A percentile compares a stretch with the other conserved stretches of the same genome.
phyloP scores from a whole-genome alignment of 2,329 filamentous ascomycete genomes.

The Colletotrichum gloeosporioides region DNA sequence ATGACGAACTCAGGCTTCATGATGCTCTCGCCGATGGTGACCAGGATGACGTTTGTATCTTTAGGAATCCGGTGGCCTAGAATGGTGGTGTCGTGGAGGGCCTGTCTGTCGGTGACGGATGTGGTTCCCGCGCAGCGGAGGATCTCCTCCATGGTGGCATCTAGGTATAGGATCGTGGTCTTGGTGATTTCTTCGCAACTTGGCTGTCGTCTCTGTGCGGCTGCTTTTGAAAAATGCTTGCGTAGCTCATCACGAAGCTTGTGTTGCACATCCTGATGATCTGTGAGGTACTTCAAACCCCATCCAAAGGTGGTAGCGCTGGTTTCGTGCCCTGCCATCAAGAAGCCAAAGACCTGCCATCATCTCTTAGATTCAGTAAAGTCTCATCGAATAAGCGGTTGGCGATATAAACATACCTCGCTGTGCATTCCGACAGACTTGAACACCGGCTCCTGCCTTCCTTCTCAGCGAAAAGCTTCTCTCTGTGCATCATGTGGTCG shows the following conservation, averaged over 20 bases:
- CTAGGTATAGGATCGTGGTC: constrained; percentile 27
- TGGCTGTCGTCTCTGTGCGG: constrained; percentile 24
- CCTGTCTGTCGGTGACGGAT: constrained; percentile 23
- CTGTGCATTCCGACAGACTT: neutral
- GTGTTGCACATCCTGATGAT: constrained; percentile 23
- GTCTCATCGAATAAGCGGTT: neutral
- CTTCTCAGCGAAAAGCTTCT: neutral
- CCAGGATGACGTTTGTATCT: constrained; percentile 24
- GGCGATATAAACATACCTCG: neutral
- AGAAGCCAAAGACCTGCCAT: neutral
- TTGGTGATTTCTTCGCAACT: constrained; percentile 23
- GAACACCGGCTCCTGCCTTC: neutral
- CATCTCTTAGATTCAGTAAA: neutral
- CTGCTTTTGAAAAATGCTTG: constrained; percentile 15
- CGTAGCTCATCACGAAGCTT: constrained; percentile 25
- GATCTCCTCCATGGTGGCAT: constrained; percentile 32
- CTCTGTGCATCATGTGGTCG: neutral
- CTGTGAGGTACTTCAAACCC: constrained; percentile 26
- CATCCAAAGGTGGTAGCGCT: neutral
- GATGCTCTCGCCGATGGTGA: constrained; percentile 2
- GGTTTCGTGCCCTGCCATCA: neutral
- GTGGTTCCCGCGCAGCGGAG: constrained; percentile 27
- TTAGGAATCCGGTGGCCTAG: constrained; percentile 30
- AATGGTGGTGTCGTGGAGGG: constrained; percentile 28
- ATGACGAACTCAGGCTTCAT: neutral